These are phyloP conservation scores for Phytopythium kandeliae DNA, from an alignment of 352 stramenopile species.

Conservation along the genomic window DNA sequence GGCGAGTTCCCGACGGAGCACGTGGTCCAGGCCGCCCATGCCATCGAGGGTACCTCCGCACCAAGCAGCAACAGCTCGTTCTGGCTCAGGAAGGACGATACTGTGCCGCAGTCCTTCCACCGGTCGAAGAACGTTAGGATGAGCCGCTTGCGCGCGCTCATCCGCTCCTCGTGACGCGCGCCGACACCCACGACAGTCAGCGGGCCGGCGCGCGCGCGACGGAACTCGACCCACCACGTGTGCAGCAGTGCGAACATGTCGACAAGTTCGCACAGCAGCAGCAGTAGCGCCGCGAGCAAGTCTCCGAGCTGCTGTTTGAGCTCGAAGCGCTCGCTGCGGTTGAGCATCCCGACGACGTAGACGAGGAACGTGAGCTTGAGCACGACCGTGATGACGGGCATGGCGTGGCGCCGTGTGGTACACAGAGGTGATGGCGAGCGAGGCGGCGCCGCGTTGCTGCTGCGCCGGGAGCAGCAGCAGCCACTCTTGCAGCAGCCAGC, in stretches of 20 bases:
- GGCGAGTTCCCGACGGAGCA: slow-evolving; percentile 16
- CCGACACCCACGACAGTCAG: slow-evolving; percentile 15
- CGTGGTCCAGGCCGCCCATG: slow-evolving; percentile 21
- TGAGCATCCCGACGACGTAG: slow-evolving; percentile 17
- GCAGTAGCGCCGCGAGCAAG: slow-evolving; percentile 21
- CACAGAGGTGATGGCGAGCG: slow-evolving; percentile 2
- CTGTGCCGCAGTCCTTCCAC: slow-evolving; percentile 26
- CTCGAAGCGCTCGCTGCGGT: slow-evolving; percentile 9
- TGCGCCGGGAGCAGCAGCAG: slow-evolving; percentile 10
- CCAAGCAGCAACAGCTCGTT: slow-evolving; percentile 20
- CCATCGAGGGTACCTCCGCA: slow-evolving; percentile 20
- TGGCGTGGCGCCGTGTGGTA: slow-evolving; percentile 16
- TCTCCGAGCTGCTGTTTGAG: slow-evolving; percentile 19
- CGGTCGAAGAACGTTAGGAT: slow-evolving; percentile 27
- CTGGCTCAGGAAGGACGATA: slow-evolving; percentile 25
- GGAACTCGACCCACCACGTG: slow-evolving; percentile 16
- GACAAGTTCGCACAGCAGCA: slow-evolving; percentile 23
- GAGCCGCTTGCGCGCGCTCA: slow-evolving; percentile 13
- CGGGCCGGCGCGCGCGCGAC: neutral
- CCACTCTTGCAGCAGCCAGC: slow-evolving; percentile 12
- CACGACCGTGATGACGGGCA: slow-evolving; percentile 17
- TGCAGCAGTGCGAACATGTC: slow-evolving; percentile 17
- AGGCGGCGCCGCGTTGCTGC: neutral
- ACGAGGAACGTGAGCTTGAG: slow-evolving; percentile 22
- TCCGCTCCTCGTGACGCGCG: slow-evolving; percentile 8